These are phyloP conservation scores for Microdochium nivale DNA, from an alignment of 2,329 filamentous ascomycete genomes.

Conservation along the genomic window DNA sequence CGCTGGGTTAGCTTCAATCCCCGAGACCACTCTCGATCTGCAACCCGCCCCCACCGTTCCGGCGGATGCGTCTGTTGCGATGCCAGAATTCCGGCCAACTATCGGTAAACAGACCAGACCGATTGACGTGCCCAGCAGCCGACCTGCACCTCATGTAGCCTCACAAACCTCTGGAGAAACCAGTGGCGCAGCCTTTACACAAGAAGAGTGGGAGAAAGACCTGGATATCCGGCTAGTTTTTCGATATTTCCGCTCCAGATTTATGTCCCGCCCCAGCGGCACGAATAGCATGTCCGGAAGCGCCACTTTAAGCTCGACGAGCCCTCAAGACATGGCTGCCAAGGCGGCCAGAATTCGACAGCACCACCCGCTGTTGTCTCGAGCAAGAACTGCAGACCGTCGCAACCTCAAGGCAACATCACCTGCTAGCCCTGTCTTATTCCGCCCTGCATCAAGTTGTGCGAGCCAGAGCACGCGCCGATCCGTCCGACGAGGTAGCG, in stretches of 20 bases:
- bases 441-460: constrained; percentile 57
- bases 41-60: constrained; percentile 13
- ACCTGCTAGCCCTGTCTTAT: constrained; percentile 37
- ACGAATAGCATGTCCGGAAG: constrained; percentile 33
- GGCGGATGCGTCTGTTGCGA: constrained; percentile 43
- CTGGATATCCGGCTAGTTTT: constrained; percentile 90
- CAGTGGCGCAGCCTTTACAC: constrained; percentile 33
- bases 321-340: constrained; percentile 57
- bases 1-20: constrained; percentile 63
- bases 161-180: constrained; percentile 5
- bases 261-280: constrained; percentile 44
- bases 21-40: constrained; percentile 35
- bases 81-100: constrained; percentile 41
- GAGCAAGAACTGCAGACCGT: constrained; percentile 43
- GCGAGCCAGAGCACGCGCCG: constrained; percentile 81
- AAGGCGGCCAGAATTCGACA: constrained; percentile 79
- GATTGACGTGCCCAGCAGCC: constrained; percentile 2
- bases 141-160: constrained; percentile 3
- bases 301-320: constrained; percentile 38
- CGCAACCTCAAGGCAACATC: constrained; percentile 47
- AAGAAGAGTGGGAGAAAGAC: constrained; percentile 90
- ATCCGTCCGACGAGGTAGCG: constrained; percentile 57
- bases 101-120: constrained; percentile 27
- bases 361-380: constrained; percentile 77
- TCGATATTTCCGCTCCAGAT: constrained; percentile 71